phyloP scores from a whole-genome alignment of 1,139 yeast genomes.

The Scheffersomyces stambukii region DNA sequence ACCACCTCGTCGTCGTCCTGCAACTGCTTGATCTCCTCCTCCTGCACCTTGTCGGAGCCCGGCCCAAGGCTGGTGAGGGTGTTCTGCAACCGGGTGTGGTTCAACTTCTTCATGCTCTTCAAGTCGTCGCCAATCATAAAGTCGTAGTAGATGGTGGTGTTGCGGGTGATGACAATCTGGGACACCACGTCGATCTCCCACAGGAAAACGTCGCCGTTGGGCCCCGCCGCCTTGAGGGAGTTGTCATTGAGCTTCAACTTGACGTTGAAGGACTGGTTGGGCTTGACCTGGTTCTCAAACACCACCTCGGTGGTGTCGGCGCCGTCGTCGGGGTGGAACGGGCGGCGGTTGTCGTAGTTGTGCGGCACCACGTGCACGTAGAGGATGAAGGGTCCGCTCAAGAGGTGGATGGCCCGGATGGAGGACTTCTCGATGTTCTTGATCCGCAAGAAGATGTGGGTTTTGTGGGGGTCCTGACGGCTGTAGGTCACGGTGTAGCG shows the following conservation, averaged over 20 bases:
- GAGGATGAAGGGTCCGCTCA: slow-evolving; percentile 58
- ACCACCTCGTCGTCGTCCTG: slow-evolving; percentile 4
- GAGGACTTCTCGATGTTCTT: slow-evolving; percentile 49
- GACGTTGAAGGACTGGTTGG: slow-evolving; percentile 58
- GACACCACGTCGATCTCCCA: slow-evolving; percentile 85
- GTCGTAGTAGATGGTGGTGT: slow-evolving; percentile 66
- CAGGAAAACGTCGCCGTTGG: slow-evolving; percentile 31
- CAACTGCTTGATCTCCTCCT: background rate
- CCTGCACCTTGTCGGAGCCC: slow-evolving; percentile 2
- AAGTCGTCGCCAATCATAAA: slow-evolving; percentile 50
- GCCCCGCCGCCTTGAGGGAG: slow-evolving; percentile 18
- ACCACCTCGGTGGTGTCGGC: slow-evolving; percentile 27
- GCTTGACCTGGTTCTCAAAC: slow-evolving; percentile 46
- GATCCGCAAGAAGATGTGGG: slow-evolving; percentile 35
- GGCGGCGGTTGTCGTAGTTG: slow-evolving; percentile 35
- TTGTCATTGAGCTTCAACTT: slow-evolving; percentile 45
- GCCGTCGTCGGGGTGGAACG: slow-evolving; percentile 24
- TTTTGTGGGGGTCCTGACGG: slow-evolving; percentile 14
- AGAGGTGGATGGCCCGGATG: slow-evolving; percentile 49
- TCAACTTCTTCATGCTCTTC: slow-evolving; percentile 26
- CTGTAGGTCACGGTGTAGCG: slow-evolving; percentile 31
- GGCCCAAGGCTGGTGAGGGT: slow-evolving; percentile 15
- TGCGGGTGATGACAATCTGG: slow-evolving; percentile 72
- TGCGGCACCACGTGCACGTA: slow-evolving; percentile 58
- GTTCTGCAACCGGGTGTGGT: slow-evolving; percentile 17